Evolutionary conservation across 2,329 filamentous ascomycete species (phyloP).

Genomic region (Fusarium sp.): DNA sequence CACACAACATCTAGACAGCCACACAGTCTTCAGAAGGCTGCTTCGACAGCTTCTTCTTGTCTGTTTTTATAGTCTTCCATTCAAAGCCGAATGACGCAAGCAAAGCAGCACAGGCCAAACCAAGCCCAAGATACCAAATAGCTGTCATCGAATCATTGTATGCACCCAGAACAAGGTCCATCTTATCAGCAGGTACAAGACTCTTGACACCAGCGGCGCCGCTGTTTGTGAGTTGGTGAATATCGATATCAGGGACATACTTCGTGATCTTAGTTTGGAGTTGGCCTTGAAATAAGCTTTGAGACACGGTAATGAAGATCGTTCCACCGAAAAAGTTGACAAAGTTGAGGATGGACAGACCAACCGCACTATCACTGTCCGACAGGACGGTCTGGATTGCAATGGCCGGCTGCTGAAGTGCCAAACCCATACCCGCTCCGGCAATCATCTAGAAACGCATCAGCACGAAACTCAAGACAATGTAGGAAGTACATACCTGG

Average conservation of each 20-base stretch:
- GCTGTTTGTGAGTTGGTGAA: slow-evolving; percentile 6
- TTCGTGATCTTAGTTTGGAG: slow-evolving; percentile 1
- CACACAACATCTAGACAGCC: too few relatives aligned
- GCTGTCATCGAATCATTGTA: slow-evolving; percentile 28
- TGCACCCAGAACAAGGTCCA: background rate
- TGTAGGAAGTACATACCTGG: slow-evolving; percentile 2
- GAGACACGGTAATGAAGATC: slow-evolving; percentile 24
- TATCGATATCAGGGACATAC: slow-evolving; percentile 1
- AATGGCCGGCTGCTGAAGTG: slow-evolving; percentile 21
- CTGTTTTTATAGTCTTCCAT: slow-evolving; percentile 24
- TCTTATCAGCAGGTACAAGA: slow-evolving; percentile 11
- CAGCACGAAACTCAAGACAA: accelerated
- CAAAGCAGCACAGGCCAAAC: slow-evolving; percentile 7
- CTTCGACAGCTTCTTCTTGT: background rate
- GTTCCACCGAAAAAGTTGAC: slow-evolving; percentile 16
- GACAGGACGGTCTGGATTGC: slow-evolving; percentile 18
- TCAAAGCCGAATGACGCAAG: slow-evolving; percentile 10
- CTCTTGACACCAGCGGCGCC: slow-evolving; percentile 12
- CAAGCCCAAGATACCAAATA: slow-evolving; percentile 23
- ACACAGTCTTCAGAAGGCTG: background rate
- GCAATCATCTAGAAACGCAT: slow-evolving; percentile 6
- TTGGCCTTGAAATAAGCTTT: slow-evolving; percentile 13
- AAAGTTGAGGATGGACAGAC: slow-evolving; percentile 25
- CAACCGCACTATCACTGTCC: slow-evolving; percentile 16
- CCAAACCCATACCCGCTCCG: slow-evolving; percentile 16